Evolutionary conservation across 805 yeast genomes (phyloP).

Genomic region (Diddensiella santjacobensis): DNA sequence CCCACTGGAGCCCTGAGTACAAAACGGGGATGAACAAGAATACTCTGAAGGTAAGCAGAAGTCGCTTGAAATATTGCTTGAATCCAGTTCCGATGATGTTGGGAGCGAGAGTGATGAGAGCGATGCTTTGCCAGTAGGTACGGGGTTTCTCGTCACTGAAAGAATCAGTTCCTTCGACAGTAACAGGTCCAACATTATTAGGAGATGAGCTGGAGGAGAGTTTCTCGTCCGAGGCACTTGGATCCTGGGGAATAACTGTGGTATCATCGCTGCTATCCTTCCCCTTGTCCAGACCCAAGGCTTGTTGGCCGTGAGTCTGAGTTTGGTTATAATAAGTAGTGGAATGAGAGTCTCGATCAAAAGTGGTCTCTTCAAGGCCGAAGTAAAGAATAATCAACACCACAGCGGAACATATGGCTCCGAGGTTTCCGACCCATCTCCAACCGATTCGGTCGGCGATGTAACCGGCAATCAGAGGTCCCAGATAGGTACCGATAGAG

Average conservation of each 20-base stretch:
- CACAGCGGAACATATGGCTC: slow-evolving; percentile 61
- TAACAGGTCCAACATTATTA: not conserved
- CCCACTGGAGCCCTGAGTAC: slow-evolving; percentile 74
- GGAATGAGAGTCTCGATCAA: slow-evolving; percentile 30
- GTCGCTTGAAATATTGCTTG: slow-evolving; percentile 57
- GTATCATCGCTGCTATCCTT: not conserved
- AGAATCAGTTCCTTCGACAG: not conserved
- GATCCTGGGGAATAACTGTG: not conserved
- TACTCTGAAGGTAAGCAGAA: slow-evolving; percentile 42
- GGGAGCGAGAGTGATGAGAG: slow-evolving; percentile 41
- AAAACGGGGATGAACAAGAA: slow-evolving; percentile 47
- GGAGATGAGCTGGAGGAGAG: not conserved
- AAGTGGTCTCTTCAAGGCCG: slow-evolving; percentile 66
- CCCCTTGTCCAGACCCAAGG: not conserved
- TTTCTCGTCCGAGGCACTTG: not conserved
- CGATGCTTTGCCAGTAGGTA: slow-evolving; percentile 42
- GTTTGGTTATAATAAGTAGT: not conserved
- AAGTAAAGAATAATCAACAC: slow-evolving; percentile 52
- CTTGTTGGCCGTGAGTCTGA: not conserved
- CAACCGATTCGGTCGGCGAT: slow-evolving; percentile 56
- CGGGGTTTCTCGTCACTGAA: slow-evolving; percentile 19
- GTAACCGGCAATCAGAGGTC: slow-evolving; percentile 74
- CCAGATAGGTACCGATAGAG: slow-evolving; percentile 73
- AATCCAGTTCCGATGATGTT: slow-evolving; percentile 62
- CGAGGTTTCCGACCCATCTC: slow-evolving; percentile 74